Evolutionary conservation across 2,329 filamentous ascomycete genomes (phyloP).

Genomic region (Venturia oleaginea): DNA sequence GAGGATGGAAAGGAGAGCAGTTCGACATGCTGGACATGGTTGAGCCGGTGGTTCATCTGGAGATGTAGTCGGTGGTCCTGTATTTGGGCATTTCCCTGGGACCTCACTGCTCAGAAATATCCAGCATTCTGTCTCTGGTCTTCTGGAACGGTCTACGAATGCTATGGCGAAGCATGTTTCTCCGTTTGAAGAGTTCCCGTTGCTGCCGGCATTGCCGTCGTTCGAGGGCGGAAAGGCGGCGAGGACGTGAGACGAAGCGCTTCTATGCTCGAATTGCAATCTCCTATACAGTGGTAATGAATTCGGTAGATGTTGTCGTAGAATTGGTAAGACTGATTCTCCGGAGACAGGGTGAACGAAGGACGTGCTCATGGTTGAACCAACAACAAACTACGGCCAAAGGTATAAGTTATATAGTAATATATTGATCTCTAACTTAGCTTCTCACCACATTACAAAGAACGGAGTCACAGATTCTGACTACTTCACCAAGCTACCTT

Average conservation of each 20-base stretch:
- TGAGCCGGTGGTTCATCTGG: not conserved
- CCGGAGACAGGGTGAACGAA: constrained; percentile 10
- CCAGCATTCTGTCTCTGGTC: constrained; percentile 15
- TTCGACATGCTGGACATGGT: constrained; percentile 6
- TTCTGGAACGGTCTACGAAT: constrained; percentile 11
- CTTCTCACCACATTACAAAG: not conserved
- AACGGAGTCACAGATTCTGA: not conserved
- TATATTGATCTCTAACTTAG: too few species aligned
- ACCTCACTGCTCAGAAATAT: constrained; percentile 10
- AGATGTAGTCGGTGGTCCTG: not conserved
- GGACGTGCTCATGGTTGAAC: not conserved
- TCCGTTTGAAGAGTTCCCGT: not conserved
- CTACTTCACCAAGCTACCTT: not conserved
- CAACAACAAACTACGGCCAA: not conserved
- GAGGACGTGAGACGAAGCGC: constrained; percentile 7
- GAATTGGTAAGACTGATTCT: constrained; percentile 6
- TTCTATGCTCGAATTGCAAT: constrained; percentile 6
- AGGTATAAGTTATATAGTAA: too few species aligned
- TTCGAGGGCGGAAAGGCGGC: constrained; percentile 10
- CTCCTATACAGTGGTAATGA: constrained; percentile 9
- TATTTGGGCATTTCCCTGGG: constrained; percentile 4
- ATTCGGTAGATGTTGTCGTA: constrained; percentile 4
- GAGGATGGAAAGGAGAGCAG: constrained; percentile 8
- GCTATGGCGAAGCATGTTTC: constrained; percentile 11
- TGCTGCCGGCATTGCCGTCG: not conserved